These are phyloP conservation scores for Psilocybe tampanensis DNA, from an alignment of 768 basidiomycete species.

Conservation along the genomic window DNA sequence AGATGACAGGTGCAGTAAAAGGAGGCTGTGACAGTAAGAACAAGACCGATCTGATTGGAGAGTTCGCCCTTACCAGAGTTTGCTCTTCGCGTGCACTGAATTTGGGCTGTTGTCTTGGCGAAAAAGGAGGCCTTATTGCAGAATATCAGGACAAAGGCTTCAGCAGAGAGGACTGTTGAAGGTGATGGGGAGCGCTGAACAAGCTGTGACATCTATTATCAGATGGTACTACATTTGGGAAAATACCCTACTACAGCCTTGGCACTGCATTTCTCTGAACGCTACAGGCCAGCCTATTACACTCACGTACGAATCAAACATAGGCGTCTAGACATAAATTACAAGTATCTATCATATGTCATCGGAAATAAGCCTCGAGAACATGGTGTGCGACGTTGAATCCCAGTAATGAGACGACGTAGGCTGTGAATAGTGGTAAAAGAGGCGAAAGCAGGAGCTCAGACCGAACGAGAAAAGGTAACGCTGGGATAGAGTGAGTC, in stretches of 20 bases:
- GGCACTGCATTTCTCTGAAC: conserved; percentile 7
- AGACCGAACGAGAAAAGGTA: conserved; percentile 92
- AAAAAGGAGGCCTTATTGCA: background rate
- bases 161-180: background rate
- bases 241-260: background rate
- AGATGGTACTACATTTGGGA: conserved; percentile 12
- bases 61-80: conserved; percentile 5
- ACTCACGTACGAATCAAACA: conserved; percentile 3
- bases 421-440: conserved; percentile 83
- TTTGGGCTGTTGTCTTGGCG: background rate
- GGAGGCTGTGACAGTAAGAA: conserved; percentile 26
- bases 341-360: conserved; percentile 11
- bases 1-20: conserved; percentile 9
- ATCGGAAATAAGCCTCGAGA: conserved; percentile 74
- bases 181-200: conserved; percentile 4
- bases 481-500: conserved; percentile 46
- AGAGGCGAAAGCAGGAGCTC: conserved; percentile 91
- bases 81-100: conserved; percentile 3
- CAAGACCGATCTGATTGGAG: conserved; percentile 16
- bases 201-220: conserved; percentile 21
- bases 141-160: background rate
- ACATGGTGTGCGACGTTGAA: conserved; percentile 89
- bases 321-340: background rate
- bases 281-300: background rate
- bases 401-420: conserved; percentile 84